Evolutionary conservation across 2,329 filamentous ascomycete species (phyloP), one percentile per base, ranked within the genome.

Genomic region (Pseudogymnoascus sp.): DNA sequence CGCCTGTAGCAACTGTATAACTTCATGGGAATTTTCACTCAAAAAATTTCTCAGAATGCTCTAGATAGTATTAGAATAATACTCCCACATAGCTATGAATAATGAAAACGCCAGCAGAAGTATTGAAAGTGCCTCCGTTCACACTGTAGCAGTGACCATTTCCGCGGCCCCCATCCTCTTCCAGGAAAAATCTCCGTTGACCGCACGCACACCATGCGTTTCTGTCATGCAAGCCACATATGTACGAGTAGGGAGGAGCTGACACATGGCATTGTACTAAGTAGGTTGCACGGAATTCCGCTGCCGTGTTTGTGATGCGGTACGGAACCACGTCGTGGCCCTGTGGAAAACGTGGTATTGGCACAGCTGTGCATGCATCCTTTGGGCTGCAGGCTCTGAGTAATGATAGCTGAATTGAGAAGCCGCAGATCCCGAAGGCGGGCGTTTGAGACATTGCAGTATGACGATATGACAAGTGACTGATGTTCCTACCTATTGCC

Each of bases 1-100:
- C 4, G 13, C 26, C 66, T 63, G 26, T 10, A 15, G 8, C 8
- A 54, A 54, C 17, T 54, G 47, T 54, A 54, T 21, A 54, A 15
- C 29, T 17, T 54, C 31, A 15, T 33, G n/a, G 29, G 26, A 33
- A 17, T 17, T 33, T 33, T 26, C 5, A 10, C 47, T 17, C n/a
- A 33, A 9, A 54, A 17, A 4, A 5, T 17, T 33, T 5, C 11
- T n/a, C 21, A 13, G 13, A 29, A 31, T 24, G 5, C 8, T 11
- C 7, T 54, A 54, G 8, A 54, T 33, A 54, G 15, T 54, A 54
- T 54, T 33, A 54, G 47, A 54, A 54, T n/a, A 29, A 10, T 47
- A 7, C 13, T 54, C 17, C 33, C 29, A 11, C 8, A 31, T 54
- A 54, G 13, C 7, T 9, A 54, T 33, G 8, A 33, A 33, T 54